Percentiles rank a stretch among this genome's conserved stretches.
Conservation (phyloP, 108 stramenopile species). For the Ochromonas danica region DNA sequence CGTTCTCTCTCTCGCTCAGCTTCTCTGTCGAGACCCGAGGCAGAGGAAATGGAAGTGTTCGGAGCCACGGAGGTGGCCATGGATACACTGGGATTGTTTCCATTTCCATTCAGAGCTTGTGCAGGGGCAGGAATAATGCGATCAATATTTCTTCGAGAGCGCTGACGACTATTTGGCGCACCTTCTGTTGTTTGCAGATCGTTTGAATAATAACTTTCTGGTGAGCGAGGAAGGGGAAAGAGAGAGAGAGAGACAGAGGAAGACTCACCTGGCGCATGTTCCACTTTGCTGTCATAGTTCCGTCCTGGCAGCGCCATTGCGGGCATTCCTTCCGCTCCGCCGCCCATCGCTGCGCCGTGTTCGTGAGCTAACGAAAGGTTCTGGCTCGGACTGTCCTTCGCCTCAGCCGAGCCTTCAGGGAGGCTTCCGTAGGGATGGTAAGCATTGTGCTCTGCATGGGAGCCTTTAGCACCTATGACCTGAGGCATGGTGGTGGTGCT, state of each 20-base stretch:
- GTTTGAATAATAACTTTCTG: neutral
- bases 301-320: neutral
- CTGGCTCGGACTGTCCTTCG: neutral
- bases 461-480: no score
- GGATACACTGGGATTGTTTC: no score
- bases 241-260: neutral
- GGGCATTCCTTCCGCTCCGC: neutral
- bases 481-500: no score
- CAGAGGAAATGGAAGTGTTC: no score
- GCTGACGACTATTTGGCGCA: neutral
- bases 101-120: no score
- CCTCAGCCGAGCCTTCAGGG: neutral
- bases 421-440: neutral
- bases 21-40: neutral
- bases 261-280: neutral
- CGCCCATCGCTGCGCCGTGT: neutral
- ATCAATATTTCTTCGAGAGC: no score
- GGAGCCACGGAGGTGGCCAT: no score
- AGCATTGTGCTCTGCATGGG: neutral
- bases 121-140: no score
- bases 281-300: neutral
- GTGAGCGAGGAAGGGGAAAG: neutral
- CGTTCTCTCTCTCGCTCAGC: conserved; percentile 44
- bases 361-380: neutral
- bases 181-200: neutral